A percentile compares a stretch with the other conserved stretches of the same genome.
These are phyloP conservation scores for Kernera saxatilis DNA, from an alignment of 345 rosid genomes.

Conservation along the genomic window DNA sequence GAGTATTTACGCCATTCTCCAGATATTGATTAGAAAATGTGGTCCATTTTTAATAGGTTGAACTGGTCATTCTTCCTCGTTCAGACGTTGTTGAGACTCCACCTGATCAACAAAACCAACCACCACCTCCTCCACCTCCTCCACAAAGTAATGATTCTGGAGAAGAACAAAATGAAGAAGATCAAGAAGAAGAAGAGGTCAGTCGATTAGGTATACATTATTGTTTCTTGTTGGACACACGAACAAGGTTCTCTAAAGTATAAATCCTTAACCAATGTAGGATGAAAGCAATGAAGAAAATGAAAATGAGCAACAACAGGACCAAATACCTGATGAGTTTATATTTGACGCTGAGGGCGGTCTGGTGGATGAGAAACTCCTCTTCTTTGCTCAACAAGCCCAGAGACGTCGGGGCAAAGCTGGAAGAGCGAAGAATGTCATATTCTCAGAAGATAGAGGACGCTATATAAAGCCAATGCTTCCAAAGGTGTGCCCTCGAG, in stretches of 20 bases:
- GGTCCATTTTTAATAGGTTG: constrained; percentile 52
- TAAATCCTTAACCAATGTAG: constrained; percentile 34
- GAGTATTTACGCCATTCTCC: neutral
- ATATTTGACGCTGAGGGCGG: constrained; percentile 99
- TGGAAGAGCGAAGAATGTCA: constrained; percentile 96
- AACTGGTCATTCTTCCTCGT: constrained; percentile 93
- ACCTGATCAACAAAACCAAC: constrained; percentile 87
- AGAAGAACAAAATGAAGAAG: constrained; percentile 86
- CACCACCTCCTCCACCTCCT: constrained; percentile 97
- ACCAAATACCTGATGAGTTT: constrained; percentile 92
- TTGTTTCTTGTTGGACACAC: neutral
- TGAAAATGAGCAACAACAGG: constrained; percentile 88
- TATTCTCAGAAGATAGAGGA: constrained; percentile 96
- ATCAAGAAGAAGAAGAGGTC: constrained; percentile 60
- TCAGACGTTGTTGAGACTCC: constrained; percentile 71
- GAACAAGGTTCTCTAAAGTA: constrained; percentile 13
- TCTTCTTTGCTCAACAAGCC: constrained; percentile 97
- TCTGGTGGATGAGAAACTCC: constrained; percentile 93
- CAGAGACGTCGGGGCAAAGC: constrained; percentile 87
- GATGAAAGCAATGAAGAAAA: constrained; percentile 79
- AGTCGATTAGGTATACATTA: constrained; percentile 2
- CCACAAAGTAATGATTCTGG: constrained; percentile 75
- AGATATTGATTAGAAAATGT: constrained; percentile 20
- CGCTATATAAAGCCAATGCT: constrained; percentile 97
- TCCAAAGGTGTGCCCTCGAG: constrained; percentile 62